Evolutionary conservation across 148 eudicot species (phyloP), one percentile per base, ranked within the genome.

Genomic region (Nepenthes gracilis): DNA sequence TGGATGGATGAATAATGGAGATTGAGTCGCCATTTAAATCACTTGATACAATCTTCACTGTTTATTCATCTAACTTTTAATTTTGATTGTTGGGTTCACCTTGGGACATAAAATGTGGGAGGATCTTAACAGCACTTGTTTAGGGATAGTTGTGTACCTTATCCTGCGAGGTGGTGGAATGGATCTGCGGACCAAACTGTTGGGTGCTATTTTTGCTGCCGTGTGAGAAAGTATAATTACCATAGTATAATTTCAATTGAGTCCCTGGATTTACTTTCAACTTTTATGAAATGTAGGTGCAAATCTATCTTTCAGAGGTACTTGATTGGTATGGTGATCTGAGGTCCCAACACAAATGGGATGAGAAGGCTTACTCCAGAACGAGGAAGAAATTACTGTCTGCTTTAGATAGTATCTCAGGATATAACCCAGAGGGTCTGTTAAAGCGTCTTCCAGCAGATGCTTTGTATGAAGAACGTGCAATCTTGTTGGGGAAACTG

Each of bases 231-330:
- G 23, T 23, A 23, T 23, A 23, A 23, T 23, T 23, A 0, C 0
- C 0, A 23, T 23, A 23, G 23, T 49, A 5, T 11, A 5, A 12
- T 10, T 49, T 49, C 15, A 10, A 10, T 11, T 49, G 6, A 6
- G 10, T 5, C 11, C 15, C 45, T 11, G 10, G 13, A 5, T 5
- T 49, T 49, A 55, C 37, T 7, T 55, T 32, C 58, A 33, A 55
- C 7, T 7, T 54, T 38, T 1, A 57, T 35, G 15, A 43, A 43
- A 61, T 12, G 57, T 59, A 94, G 99, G 93, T 94, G 65, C 99
- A 94, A 81, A 86, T 86, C 40, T 94, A 94, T 81, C 82, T 94
- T 13, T 86, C 99, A 43, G 96, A 94, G 76, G 99, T 89, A 75
- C 97, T 94, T 68, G 99, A 94, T 63, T 94, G 87, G 97, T 74